These are phyloP conservation scores for Wickerhamiella azymoides DNA, from an alignment of 805 yeast species.

Conservation along the genomic window DNA sequence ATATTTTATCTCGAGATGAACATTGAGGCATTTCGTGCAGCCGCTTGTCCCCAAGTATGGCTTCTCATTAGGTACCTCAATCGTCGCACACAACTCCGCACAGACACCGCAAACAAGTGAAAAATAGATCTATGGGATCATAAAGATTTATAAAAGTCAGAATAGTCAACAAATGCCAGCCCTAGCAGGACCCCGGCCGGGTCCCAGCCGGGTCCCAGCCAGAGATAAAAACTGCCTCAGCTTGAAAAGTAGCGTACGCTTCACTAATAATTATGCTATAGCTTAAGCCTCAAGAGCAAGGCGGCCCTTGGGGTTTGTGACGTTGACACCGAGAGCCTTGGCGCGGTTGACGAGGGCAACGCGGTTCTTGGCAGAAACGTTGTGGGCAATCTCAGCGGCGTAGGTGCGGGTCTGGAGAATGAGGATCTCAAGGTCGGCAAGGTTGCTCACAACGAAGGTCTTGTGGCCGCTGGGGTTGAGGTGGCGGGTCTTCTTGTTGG, in stretches of 20 bases:
- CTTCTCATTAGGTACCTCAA: too few species aligned
- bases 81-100: too few species aligned
- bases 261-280: not conserved
- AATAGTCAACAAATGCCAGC: too few species aligned
- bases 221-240: too few species aligned
- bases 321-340: slow-evolving; percentile 95
- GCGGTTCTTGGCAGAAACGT: slow-evolving; percentile 97
- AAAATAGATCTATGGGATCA: too few species aligned
- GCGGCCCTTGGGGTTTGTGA: slow-evolving; percentile 98
- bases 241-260: not conserved
- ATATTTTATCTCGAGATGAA: too few species aligned
- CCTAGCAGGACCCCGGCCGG: too few species aligned
- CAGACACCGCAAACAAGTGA: too few species aligned
- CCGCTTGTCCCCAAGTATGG: too few species aligned
- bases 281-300: slow-evolving; percentile 90
- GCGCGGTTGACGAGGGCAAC: slow-evolving; percentile 92
- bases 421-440: slow-evolving; percentile 85
- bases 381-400: slow-evolving; percentile 99
- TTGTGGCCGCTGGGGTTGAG: slow-evolving; percentile 97
- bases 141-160: too few species aligned
- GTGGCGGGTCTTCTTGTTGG: slow-evolving; percentile 97
- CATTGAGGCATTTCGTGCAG: too few species aligned
- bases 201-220: too few species aligned
- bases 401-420: slow-evolving; percentile 94
- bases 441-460: slow-evolving; percentile 85